Conservation (phyloP, 495 filamentous ascomycete species). For the Lepraria neglecta region DNA sequence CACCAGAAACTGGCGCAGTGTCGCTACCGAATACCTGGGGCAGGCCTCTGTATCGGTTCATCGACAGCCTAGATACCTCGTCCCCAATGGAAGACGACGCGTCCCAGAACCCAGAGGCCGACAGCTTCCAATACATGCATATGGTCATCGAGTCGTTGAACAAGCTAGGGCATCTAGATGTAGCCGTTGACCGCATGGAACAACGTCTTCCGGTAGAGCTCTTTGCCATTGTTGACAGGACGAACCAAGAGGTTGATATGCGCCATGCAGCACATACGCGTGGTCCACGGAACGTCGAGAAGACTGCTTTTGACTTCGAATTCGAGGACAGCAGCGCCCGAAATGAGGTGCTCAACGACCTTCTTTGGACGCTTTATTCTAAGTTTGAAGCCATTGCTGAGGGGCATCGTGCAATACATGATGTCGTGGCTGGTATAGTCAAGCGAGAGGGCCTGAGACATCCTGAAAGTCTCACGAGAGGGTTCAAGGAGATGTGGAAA, state of each 20-base stretch:
- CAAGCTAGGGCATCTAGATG: constrained; percentile 75
- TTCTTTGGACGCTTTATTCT: constrained; percentile 85
- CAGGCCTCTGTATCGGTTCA: constrained; percentile 66
- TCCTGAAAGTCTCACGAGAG: constrained; percentile 55
- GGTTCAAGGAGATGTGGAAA: constrained; percentile 93
- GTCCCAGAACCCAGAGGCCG: constrained; percentile 86
- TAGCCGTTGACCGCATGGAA: constrained; percentile 82
- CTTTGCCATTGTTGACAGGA: constrained; percentile 88
- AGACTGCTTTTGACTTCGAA: constrained; percentile 47
- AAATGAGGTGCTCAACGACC: constrained; percentile 77
- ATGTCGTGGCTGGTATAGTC: constrained; percentile 75
- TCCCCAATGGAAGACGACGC: constrained; percentile 72
- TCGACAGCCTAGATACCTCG: constrained; percentile 72
- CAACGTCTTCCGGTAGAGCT: constrained; percentile 91
- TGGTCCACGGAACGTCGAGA: constrained; percentile 42
- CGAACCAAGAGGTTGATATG: constrained; percentile 86
- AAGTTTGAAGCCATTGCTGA: constrained; percentile 97
- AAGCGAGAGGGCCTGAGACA: constrained; percentile 62
- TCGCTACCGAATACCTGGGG: constrained; percentile 38
- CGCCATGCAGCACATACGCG: constrained; percentile 69
- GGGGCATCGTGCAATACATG: constrained; percentile 87
- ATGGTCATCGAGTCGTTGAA: constrained; percentile 84
- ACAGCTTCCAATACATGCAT: constrained; percentile 88
- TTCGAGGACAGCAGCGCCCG: constrained; percentile 63
- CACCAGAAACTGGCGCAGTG: constrained; percentile 14